Percentiles rank a stretch among this genome's conserved stretches.
Conservation (phyloP, 2,329 filamentous ascomycete genomes). For the Apiospora marii region DNA sequence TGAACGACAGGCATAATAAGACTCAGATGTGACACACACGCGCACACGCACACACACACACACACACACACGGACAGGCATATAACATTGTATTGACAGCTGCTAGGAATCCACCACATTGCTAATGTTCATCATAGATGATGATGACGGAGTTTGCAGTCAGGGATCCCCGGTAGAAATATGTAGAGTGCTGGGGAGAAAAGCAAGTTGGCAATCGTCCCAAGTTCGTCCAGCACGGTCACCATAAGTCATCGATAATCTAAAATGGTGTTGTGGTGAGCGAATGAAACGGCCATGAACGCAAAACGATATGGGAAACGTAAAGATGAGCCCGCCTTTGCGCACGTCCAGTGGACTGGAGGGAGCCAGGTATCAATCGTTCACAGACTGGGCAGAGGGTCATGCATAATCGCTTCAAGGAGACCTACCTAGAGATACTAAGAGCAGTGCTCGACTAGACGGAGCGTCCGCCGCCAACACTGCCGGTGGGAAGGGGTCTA, state of each 20-base stretch:
- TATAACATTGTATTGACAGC: slow-evolving; percentile 5
- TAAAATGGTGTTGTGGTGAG: background rate
- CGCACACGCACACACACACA: background rate
- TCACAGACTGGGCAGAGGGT: background rate
- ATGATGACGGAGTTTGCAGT: slow-evolving; percentile 14
- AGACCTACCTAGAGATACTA: background rate
- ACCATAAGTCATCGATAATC: background rate
- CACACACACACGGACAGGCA: background rate
- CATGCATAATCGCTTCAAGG: background rate
- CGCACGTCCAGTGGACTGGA: background rate
- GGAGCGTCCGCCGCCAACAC: background rate
- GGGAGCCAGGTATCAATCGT: background rate
- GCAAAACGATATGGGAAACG: background rate
- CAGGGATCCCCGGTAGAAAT: background rate
- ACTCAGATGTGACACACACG: background rate
- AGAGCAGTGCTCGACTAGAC: background rate
- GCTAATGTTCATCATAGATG: background rate
- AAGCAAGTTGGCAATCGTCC: background rate
- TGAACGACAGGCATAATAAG: background rate
- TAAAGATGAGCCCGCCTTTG: background rate
- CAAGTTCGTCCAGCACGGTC: background rate
- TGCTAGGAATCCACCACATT: background rate
- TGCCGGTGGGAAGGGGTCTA: slow-evolving; percentile 9
- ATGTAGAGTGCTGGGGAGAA: background rate
- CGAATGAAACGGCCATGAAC: background rate